Evolutionary conservation across 805 yeast genomes (phyloP).

Genomic region (Phaffomyces antillensis): DNA sequence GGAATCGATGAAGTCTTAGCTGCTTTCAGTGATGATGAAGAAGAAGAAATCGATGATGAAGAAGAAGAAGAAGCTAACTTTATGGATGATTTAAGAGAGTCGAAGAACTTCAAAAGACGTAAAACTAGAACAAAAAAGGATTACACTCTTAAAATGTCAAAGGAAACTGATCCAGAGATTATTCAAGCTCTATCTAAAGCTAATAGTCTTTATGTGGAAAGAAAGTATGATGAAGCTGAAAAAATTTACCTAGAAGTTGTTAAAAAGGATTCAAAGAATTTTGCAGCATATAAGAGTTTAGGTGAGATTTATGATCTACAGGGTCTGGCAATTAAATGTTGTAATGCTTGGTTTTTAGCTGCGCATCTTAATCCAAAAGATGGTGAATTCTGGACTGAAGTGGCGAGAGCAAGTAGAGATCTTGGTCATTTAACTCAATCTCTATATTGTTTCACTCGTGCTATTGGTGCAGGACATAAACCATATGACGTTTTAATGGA

Average conservation of each 20-base stretch:
- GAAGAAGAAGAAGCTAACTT: constrained; percentile 39
- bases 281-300: constrained; percentile 77
- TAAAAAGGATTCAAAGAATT: constrained; percentile 67
- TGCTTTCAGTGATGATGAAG: constrained; percentile 28
- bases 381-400: constrained; percentile 67
- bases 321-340: constrained; percentile 63
- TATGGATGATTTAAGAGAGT: constrained; percentile 59
- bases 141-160: constrained; percentile 26
- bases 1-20: constrained; percentile 27
- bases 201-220: constrained; percentile 69
- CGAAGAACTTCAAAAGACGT: constrained; percentile 53
- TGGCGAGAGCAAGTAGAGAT: constrained; percentile 61
- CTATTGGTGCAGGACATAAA: constrained; percentile 40
- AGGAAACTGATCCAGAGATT: constrained; percentile 67
- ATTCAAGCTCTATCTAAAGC: constrained; percentile 60
- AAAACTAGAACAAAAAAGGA: constrained; percentile 28
- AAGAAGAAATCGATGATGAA: constrained; percentile 28
- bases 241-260: constrained; percentile 61
- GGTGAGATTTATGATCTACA: constrained; percentile 75
- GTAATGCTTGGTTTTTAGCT: constrained; percentile 76
- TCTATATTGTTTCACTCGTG: constrained; percentile 66
- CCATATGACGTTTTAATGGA: constrained; percentile 52
- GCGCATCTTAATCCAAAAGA: constrained; percentile 74
- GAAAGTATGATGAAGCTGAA: constrained; percentile 54
- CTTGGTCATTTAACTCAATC: constrained; percentile 72